A percentile compares a stretch with the other conserved stretches of the same genome.
phyloP scores from a whole-genome alignment of 495 filamentous ascomycete species.

The Hypoxylon cercidicola region DNA sequence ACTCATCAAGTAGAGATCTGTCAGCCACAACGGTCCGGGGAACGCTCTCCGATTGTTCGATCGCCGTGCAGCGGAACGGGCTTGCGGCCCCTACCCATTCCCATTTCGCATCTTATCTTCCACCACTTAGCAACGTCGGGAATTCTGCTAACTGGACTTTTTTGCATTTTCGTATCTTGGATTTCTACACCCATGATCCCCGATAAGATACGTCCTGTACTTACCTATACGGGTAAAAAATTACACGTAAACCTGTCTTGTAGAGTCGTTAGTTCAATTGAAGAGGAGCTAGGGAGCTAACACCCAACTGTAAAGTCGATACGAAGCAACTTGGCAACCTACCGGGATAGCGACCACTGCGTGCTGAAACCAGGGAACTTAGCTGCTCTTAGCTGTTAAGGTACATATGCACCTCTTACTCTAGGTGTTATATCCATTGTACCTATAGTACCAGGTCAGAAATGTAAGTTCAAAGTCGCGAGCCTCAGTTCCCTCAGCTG shows the following conservation, averaged over 20 bases:
- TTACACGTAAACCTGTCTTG: not conserved
- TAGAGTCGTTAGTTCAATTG: not conserved
- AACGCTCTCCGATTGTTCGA: slow-evolving; percentile 32
- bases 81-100: slow-evolving; percentile 16
- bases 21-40: slow-evolving; percentile 19
- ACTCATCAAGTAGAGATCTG: slow-evolving; percentile 3
- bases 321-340: not conserved
- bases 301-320: not conserved
- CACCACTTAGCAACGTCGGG: slow-evolving; percentile 9
- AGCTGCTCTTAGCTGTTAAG: too few species aligned
- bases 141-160: slow-evolving; percentile 8
- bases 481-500: slow-evolving; percentile 4
- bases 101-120: slow-evolving; percentile 13
- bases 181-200: slow-evolving; percentile 29
- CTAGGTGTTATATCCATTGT: too few species aligned
- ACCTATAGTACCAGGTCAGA: too few species aligned
- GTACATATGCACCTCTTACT: too few species aligned
- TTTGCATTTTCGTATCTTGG: slow-evolving; percentile 24
- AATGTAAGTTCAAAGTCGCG: not conserved
- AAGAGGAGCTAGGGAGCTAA: not conserved
- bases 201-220: slow-evolving; percentile 12
- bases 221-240: slow-evolving; percentile 8
- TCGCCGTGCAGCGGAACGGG: slow-evolving; percentile 16
- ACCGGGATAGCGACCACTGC: not conserved
- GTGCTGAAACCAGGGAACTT: not conserved